Evolutionary conservation across 257 asterid species (phyloP), one percentile per base, ranked within the genome.

Genomic region (Echites panduratus): DNA sequence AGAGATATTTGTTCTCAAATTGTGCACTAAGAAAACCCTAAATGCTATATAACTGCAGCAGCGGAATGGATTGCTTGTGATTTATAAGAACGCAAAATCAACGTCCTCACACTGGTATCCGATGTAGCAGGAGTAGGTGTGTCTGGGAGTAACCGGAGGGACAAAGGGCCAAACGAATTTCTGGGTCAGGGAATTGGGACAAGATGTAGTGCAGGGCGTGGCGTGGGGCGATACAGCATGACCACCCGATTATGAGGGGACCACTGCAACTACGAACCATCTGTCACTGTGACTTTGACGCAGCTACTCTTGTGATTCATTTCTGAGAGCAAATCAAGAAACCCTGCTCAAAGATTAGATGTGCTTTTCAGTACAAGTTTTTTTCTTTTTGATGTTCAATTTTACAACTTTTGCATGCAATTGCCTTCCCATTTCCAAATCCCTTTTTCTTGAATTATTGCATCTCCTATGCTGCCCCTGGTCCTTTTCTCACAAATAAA

Each of bases 261-360:
- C 88, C 86, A 81, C 86, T 52, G 29, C 82, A 75, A 54, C 77
- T 76, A 44, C 81, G 57, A 71, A 71, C 81, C 78, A 75, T 68
- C 68, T 27, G 45, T 73, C 75, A 45, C 68, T 1, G 22, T 7
- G 47, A 53, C 43, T 59, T 59, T 59, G 17, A 22, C n/a, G 63
- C 43, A 27, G 66, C 66, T 11, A 2, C 69, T 64, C 59, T 53
- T 35, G 48, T 63, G 68, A 38, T 63, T 32, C 38, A 32, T 32
- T 32, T 32, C 38, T 32, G 38, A 32, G 38, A 32, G 38, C 38
- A 32, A 27, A 32, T 62, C 12, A 16, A 24, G 0, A 14, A 29
- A 38, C 40, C 40, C 50, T 63, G 45, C 76, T 47, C 32, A 27
- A 68, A 63, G 68, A 44, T 43, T 27, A 59, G 68, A 74, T 54